Conservation (phyloP, 805 yeast species). For the Candida pseudofarinosa region DNA sequence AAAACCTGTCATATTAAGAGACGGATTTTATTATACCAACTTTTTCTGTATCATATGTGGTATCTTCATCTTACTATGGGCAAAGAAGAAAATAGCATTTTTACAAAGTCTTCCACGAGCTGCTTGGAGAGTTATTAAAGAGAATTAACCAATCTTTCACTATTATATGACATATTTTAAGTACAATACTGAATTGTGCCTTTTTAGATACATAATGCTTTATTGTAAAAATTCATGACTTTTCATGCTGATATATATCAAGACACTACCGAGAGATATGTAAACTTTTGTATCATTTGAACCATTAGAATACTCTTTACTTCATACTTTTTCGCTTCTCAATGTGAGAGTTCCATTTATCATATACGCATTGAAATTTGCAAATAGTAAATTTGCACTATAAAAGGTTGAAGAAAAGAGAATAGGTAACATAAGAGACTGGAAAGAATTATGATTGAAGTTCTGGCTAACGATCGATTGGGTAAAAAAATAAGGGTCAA, state of each 20-base stretch:
- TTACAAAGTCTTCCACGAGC: conserved; percentile 70
- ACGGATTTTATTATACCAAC: conserved; percentile 85
- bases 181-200: not conserved
- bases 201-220: too few relatives aligned
- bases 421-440: too few relatives aligned
- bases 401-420: too few relatives aligned
- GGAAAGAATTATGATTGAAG: conserved; percentile 47
- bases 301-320: too few relatives aligned
- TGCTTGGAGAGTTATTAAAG: conserved; percentile 64
- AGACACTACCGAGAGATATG: too few relatives aligned
- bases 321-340: too few relatives aligned
- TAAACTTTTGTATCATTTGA: too few relatives aligned
- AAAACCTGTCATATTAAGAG: conserved; percentile 47
- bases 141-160: not conserved
- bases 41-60: conserved; percentile 69
- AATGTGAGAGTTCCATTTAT: too few relatives aligned
- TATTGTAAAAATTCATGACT: too few relatives aligned
- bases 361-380: too few relatives aligned
- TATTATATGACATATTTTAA: not conserved
- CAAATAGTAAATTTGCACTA: too few relatives aligned
- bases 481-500: conserved; percentile 88
- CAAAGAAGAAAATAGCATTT: conserved; percentile 54
- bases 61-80: conserved; percentile 60
- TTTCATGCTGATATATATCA: too few relatives aligned
- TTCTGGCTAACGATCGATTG: conserved; percentile 50